These are phyloP conservation scores for Pilasporangium apinafurcum DNA, from an alignment of 352 stramenopile genomes.

Conservation along the genomic window DNA sequence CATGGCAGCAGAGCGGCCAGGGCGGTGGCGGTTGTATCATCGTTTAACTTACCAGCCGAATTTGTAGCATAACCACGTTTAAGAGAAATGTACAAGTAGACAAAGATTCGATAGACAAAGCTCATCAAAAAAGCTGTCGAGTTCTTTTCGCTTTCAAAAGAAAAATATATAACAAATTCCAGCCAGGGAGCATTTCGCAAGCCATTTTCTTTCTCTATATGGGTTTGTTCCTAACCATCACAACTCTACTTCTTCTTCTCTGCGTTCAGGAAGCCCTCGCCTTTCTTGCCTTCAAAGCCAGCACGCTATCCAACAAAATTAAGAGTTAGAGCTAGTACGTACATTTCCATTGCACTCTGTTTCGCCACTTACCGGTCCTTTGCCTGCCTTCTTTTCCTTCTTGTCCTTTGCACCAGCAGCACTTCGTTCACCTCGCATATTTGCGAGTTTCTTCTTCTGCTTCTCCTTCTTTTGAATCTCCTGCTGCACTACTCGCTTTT, in stretches of 20 bases:
- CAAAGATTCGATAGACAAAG: too few species aligned
- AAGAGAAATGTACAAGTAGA: too few species aligned
- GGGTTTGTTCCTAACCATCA: too few species aligned
- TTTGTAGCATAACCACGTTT: not conserved
- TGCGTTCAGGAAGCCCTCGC: conserved; percentile 61
- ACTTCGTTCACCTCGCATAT: conserved; percentile 11
- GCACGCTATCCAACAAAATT: conserved; percentile 28
- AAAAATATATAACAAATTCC: too few species aligned
- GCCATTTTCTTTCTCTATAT: conserved; percentile 38
- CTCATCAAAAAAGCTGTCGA: too few species aligned
- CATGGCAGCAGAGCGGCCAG: conserved; percentile 64
- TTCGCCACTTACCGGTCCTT: conserved; percentile 24
- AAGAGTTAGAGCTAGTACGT: not conserved
- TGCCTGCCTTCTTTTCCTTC: conserved; percentile 26
- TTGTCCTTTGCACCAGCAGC: conserved; percentile 9
- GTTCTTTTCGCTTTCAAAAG: too few species aligned
- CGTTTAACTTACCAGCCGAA: too few species aligned
- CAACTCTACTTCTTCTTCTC: conserved; percentile 47
- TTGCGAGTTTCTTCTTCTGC: conserved; percentile 56
- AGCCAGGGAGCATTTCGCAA: conserved; percentile 1
- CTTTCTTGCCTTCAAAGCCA: conserved; percentile 81
- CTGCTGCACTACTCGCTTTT: conserved; percentile 47
- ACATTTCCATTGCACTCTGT: not conserved
- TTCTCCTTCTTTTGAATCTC: conserved; percentile 64
- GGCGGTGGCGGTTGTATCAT: conserved; percentile 59